Evolutionary conservation across 2,329 filamentous ascomycete species (phyloP), one percentile per base, ranked within the genome.

Genomic region (Monosporascus cannonballus): DNA sequence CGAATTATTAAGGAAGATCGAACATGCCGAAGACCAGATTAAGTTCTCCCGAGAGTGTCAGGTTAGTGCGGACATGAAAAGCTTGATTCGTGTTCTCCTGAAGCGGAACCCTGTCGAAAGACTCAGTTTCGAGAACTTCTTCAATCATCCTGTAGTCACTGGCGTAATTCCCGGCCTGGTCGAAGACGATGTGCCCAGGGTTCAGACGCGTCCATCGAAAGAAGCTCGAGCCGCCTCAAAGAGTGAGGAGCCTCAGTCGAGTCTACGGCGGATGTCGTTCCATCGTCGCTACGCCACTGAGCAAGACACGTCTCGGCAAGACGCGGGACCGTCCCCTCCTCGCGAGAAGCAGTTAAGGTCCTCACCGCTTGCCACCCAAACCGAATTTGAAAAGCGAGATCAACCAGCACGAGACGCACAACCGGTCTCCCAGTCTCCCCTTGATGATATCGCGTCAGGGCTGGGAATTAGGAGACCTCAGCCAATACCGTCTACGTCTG

Each of bases 1-100:
- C 41, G 94, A 99, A 68, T 76, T 99, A 37, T 79, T 97, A 44
- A 84, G 90, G 56, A 94, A 89, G 73, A 99, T 99, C 59, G 93
- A 97, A 69, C 86, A 86, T 55, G 85, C 87, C 18, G 87, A 95
- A 57, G 93, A 97, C 67, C 77, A 83, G 56, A 95, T 97, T 70
- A 84, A 80, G 58, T 97, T 97, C 61, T 84, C 87, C 0, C 82
- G 83, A 61, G 88, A 91, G 48, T 80, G 83, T 34, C 75, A 81
- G 48, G 82, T 89, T 54, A 93, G 84, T 59, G 72, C 85, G 47
- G 86, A 88, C 9, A 83, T 96, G 73, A 96, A 96, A 69, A 77
- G 79, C 22, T 74, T 96, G 18, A 91, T 96, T 54, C 83, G 90
- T 44, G 80, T 79, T 39, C 77, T 99, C 17, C 74, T 99, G 57